Conservation (phyloP, 495 filamentous ascomycete species). For the Letharia lupina region DNA sequence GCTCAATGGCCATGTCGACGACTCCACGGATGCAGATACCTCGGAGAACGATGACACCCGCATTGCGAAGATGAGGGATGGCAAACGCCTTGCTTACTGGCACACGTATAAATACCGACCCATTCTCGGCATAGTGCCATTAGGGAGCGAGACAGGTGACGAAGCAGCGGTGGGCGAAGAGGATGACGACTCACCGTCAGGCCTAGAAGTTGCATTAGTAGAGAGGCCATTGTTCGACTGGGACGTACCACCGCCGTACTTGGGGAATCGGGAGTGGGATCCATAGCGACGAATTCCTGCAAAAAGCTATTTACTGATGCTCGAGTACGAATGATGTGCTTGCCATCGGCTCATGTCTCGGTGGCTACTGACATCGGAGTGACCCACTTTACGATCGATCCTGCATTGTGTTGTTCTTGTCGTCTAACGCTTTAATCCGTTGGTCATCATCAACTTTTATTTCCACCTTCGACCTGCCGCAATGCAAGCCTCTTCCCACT, state of each 20-base stretch:
- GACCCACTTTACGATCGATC: background rate
- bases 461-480: background rate
- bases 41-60: constrained; percentile 18
- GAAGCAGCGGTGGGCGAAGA: constrained; percentile 25
- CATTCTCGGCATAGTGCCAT: constrained; percentile 76
- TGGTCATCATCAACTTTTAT: background rate
- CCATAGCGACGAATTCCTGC: background rate
- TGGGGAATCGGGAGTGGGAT: constrained; percentile 55
- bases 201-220: constrained; percentile 73
- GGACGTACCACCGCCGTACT: constrained; percentile 66
- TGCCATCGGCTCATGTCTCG: background rate
- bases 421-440: background rate
- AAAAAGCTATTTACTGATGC: background rate
- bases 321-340: background rate
- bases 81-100: constrained; percentile 47
- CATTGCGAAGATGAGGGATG: constrained; percentile 23
- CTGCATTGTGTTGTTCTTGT: background rate
- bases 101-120: constrained; percentile 83
- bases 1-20: constrained; percentile 26
- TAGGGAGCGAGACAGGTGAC: constrained; percentile 38
- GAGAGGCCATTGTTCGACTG: constrained; percentile 83
- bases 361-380: background rate
- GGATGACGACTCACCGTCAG: constrained; percentile 23
- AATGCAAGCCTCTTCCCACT: background rate
- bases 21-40: constrained; percentile 30